A percentile compares a stretch with the other conserved stretches of the same genome.
phyloP scores from a whole-genome alignment of 805 yeast genomes.

The Metschnikowia picachoensis region DNA sequence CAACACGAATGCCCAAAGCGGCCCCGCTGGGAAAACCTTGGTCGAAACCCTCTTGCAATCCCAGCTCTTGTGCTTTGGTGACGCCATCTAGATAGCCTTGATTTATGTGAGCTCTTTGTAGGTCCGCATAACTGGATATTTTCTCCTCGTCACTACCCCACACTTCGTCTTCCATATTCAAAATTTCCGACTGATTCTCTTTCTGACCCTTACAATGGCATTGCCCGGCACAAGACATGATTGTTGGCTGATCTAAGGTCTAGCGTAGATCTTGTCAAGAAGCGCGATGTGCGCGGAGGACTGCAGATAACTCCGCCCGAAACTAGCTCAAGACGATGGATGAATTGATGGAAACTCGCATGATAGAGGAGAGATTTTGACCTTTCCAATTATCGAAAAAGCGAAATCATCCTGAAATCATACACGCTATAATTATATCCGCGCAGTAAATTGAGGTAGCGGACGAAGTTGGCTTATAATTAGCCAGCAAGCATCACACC shows the following conservation, averaged over 20 bases:
- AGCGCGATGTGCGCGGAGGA: not conserved
- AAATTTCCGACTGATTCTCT: not conserved
- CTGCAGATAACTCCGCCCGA: not conserved
- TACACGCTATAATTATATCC: too few relatives aligned
- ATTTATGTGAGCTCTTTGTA: constrained; percentile 62
- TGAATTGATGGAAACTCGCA: too few relatives aligned
- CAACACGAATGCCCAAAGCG: constrained; percentile 59
- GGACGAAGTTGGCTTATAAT: not conserved
- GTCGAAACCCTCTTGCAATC: constrained; percentile 79
- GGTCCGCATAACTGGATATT: constrained; percentile 20
- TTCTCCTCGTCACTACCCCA: constrained; percentile 31
- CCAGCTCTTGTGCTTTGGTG: constrained; percentile 58
- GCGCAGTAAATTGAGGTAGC: not conserved
- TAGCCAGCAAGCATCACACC: not conserved
- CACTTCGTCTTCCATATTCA: constrained; percentile 23
- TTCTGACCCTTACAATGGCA: constrained; percentile 3
- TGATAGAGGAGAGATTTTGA: too few relatives aligned
- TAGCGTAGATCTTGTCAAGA: too few relatives aligned
- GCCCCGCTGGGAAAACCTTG: constrained; percentile 77
- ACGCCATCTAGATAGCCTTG: constrained; percentile 86
- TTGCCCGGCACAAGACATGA: constrained; percentile 14
- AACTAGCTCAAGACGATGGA: too few relatives aligned
- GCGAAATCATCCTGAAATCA: too few relatives aligned
- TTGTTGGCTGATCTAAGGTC: not conserved
- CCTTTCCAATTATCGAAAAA: too few relatives aligned